Percentiles rank a stretch among this genome's conserved stretches.
These are phyloP conservation scores for Baorangia bicolor DNA, from an alignment of 768 basidiomycete species.

Conservation along the genomic window DNA sequence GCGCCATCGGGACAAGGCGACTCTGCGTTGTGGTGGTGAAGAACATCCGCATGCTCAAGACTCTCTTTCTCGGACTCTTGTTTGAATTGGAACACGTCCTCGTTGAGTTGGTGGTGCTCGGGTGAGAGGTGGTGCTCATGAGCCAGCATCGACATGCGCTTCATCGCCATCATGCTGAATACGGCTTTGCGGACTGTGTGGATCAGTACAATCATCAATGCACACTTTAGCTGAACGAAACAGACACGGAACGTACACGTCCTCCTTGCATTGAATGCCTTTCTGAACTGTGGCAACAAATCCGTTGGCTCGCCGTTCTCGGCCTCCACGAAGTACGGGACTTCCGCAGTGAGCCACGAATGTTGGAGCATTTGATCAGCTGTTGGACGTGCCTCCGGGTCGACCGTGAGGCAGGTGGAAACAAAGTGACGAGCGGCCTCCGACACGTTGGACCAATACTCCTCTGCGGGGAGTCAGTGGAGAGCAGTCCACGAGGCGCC, in stretches of 20 bases:
- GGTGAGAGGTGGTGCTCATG: constrained; percentile 39
- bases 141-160: constrained; percentile 64
- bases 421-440: constrained; percentile 85
- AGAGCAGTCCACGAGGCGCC: neutral
- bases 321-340: constrained; percentile 67
- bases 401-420: constrained; percentile 74
- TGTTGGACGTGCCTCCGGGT: constrained; percentile 78
- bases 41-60: constrained; percentile 42
- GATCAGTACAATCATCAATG: constrained; percentile 2
- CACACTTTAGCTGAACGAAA: neutral
- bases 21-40: constrained; percentile 47
- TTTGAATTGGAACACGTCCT: constrained; percentile 67
- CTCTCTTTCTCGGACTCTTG: constrained; percentile 69
- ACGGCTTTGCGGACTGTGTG: constrained; percentile 82
- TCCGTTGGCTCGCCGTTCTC: constrained; percentile 61
- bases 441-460: constrained; percentile 88
- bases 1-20: neutral
- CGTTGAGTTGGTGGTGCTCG: constrained; percentile 50
- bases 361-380: constrained; percentile 73
- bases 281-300: constrained; percentile 86
- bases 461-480: constrained; percentile 39
- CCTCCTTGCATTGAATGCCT: constrained; percentile 83
- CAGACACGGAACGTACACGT: constrained; percentile 57
- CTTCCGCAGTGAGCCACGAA: constrained; percentile 58
- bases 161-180: constrained; percentile 81